Evolutionary conservation across 352 stramenopile species (phyloP), one percentile per base, ranked within the genome.

Genomic region (Achlya hypogyna): DNA sequence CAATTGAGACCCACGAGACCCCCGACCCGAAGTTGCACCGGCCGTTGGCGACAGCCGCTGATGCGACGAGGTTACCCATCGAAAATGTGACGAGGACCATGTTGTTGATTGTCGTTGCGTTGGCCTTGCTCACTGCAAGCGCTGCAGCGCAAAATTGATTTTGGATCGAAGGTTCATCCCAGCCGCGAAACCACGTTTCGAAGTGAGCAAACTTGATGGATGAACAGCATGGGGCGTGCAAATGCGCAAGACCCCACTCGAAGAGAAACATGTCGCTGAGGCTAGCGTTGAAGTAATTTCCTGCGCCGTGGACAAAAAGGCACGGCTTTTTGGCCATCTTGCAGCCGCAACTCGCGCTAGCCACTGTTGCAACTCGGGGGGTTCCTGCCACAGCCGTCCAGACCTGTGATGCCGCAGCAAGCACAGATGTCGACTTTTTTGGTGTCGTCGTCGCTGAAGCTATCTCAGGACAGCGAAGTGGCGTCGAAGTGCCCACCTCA

Each of bases 51-150:
- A 74, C 14, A 12, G 76, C 74, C 1, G 51, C 64, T 5, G 65
- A 53, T 2, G 63, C 35, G 22, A 81, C 69, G 23, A 83, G 56
- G 65, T 83, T 83, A 58, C 76, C 76, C 74, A 79, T 80, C 29
- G 76, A 83, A 68, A 81, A 72, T 3, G 71, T 63, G 10, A 83
- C 47, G 6, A 83, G 42, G 10, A 71, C 69, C 0, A 81, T 6
- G 34, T 71, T 69, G 22, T 71, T 51, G n/a, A 76, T 60, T 31
- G 29, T 68, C 28, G 54, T 29, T 20, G 69, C 56, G n/a, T 40
- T 60, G 34, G 63, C 63, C n/a, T 38, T 27, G 25, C 67, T 67
- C 9, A 75, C 51, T 5, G 25, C 23, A 0, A 63, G 28, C 3
- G 72, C 72, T 0, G 70, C 66, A 10, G 58, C 35, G 43, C 72